A percentile compares a stretch with the other conserved stretches of the same genome.
phyloP scores from a whole-genome alignment of 495 filamentous ascomycete species.

The Xylaria curta region DNA sequence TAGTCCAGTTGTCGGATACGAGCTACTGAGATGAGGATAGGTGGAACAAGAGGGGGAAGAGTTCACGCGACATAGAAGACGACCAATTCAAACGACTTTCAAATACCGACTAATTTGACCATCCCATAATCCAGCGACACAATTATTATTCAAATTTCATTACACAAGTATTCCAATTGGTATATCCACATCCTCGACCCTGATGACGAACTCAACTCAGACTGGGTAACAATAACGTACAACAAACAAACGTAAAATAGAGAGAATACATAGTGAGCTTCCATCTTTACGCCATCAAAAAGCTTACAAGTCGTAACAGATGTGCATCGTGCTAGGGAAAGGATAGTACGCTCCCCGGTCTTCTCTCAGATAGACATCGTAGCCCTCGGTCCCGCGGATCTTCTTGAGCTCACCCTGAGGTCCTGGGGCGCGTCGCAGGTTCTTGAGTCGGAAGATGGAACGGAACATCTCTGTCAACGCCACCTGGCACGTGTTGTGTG shows the following conservation, averaged over 20 bases:
- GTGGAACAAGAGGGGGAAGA: background rate
- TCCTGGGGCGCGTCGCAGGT: conserved; percentile 73
- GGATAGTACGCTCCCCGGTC: conserved; percentile 74
- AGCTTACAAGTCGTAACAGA: conserved; percentile 54
- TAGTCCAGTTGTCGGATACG: background rate
- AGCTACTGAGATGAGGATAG: background rate
- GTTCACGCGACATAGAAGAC: background rate
- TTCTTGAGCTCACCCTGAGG: conserved; percentile 76
- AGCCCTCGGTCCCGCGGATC: conserved; percentile 64
- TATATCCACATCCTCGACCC: conserved; percentile 16
- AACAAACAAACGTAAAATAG: background rate
- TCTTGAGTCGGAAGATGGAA: conserved; percentile 66
- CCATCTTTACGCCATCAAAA: background rate
- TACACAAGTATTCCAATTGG: conserved; percentile 7
- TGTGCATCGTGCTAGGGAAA: conserved; percentile 74
- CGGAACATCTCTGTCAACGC: conserved; percentile 73
- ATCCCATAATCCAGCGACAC: background rate
- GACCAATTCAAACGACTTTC: background rate
- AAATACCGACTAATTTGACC: background rate
- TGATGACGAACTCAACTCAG: background rate
- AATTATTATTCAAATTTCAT: background rate
- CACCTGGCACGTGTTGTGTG: conserved; percentile 64
- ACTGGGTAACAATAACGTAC: background rate
- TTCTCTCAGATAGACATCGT: conserved; percentile 73
- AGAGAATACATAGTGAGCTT: background rate